Percentiles rank a stretch among this genome's conserved stretches.
These are phyloP conservation scores for Apophysomyces elegans DNA, from an alignment of 371 early-diverging fungal genomes.

Conservation along the genomic window DNA sequence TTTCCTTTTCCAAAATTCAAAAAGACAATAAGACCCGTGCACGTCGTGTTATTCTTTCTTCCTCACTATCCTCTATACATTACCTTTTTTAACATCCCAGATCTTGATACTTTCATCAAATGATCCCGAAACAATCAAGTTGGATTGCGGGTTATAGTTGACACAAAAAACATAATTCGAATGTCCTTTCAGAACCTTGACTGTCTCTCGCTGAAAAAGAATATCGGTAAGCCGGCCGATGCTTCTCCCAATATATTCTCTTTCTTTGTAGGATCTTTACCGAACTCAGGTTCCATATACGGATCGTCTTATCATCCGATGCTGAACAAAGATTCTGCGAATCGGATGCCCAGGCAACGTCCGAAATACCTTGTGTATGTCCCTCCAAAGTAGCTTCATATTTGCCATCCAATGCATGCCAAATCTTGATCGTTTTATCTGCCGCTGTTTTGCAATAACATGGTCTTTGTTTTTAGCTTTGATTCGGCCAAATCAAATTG, in stretches of 20 bases:
- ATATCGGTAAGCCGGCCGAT: not conserved
- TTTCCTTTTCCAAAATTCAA: constrained; percentile 54
- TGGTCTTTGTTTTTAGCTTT: not conserved
- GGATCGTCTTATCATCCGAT: constrained; percentile 94
- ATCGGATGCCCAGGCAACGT: constrained; percentile 95
- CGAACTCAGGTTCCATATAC: constrained; percentile 85
- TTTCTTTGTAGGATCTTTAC: constrained; percentile 37
- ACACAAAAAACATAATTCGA: constrained; percentile 97
- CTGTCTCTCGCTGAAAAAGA: constrained; percentile 64
- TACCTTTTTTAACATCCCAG: constrained; percentile 95
- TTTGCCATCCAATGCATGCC: constrained; percentile 89
- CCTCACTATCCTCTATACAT: not conserved
- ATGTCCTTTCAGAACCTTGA: constrained; percentile 88
- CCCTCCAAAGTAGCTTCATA: constrained; percentile 88
- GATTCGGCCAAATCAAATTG: not conserved
- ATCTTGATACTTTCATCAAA: constrained; percentile 95
- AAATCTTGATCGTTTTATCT: constrained; percentile 92
- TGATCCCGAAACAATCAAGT: constrained; percentile 95
- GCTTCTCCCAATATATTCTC: too few relatives aligned
- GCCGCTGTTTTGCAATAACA: constrained; percentile 61
- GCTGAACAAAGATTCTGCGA: constrained; percentile 88
- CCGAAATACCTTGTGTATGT: constrained; percentile 94
- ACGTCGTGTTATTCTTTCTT: not conserved
- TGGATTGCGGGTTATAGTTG: constrained; percentile 93
- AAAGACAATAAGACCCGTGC: not conserved